phyloP scores from a whole-genome alignment of 1,139 yeast genomes.

The Fermentozyma sake region DNA sequence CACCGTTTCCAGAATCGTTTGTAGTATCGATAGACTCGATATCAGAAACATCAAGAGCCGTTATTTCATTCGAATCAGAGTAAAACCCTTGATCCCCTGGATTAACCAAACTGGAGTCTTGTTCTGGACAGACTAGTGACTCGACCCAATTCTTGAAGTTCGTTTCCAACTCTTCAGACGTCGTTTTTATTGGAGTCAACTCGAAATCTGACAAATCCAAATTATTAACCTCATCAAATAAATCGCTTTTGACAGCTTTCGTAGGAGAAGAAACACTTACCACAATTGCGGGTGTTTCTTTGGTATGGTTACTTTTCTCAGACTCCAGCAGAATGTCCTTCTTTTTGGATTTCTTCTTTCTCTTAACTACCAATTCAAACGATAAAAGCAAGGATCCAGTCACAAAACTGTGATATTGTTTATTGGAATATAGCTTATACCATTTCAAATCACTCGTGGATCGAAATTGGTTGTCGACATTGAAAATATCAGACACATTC shows the following conservation, averaged over 20 bases:
- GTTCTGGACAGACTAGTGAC: conserved; percentile 28
- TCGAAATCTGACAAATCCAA: conserved; percentile 12
- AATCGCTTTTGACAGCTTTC: conserved; percentile 2
- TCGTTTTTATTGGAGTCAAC: conserved; percentile 7
- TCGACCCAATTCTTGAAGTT: conserved; percentile 26
- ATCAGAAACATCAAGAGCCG: conserved; percentile 25
- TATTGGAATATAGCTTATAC: conserved; percentile 48
- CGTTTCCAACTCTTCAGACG: conserved; percentile 5
- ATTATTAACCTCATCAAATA: conserved; percentile 9
- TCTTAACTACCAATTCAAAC: conserved; percentile 39
- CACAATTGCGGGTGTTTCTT: conserved; percentile 3
- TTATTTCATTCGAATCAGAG: conserved; percentile 19
- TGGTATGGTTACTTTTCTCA: not conserved
- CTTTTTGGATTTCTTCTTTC: conserved; percentile 5
- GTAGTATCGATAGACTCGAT: conserved; percentile 19
- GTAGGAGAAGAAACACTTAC: conserved; percentile 21
- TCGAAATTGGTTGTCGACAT: conserved; percentile 7
- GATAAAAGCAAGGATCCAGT: conserved; percentile 56
- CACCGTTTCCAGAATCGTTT: conserved; percentile 1
- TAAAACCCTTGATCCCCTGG: conserved; percentile 45
- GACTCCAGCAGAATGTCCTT: conserved; percentile 8
- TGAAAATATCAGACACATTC: conserved; percentile 40
- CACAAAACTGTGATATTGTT: conserved; percentile 43
- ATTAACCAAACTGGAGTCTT: conserved; percentile 17
- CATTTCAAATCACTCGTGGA: conserved; percentile 38